phyloP scores from a whole-genome alignment of 176 grass and related monocot species.

The Hordeum marinum region DNA sequence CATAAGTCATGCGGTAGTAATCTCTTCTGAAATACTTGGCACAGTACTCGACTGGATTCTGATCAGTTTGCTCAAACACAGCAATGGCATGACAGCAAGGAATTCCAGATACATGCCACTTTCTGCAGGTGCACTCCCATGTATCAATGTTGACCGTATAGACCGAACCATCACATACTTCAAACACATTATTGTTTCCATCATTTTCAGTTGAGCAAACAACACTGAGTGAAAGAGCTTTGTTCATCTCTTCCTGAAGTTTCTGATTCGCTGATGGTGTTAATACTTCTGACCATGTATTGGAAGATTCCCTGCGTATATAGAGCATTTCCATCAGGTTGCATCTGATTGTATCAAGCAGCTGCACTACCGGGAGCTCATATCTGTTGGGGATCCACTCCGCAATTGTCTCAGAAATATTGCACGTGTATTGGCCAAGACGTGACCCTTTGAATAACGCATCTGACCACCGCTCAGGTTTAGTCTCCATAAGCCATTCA shows the following conservation, averaged over 20 bases:
- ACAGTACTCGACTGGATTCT: constrained; percentile 54
- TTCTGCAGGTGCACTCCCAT: constrained; percentile 67
- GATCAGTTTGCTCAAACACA: constrained; percentile 38
- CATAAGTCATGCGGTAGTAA: constrained; percentile 55
- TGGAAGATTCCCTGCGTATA: constrained; percentile 41
- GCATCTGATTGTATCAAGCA: constrained; percentile 61
- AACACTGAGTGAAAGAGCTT: constrained; percentile 51
- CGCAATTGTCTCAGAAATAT: constrained; percentile 46
- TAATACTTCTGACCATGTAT: constrained; percentile 39
- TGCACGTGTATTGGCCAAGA: constrained; percentile 54
- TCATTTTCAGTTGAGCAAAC: constrained; percentile 41
- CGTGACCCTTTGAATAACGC: constrained; percentile 69
- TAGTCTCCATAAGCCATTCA: constrained; percentile 67
- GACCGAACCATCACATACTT: constrained; percentile 51
- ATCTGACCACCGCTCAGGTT: constrained; percentile 74
- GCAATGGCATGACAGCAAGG: constrained; percentile 65
- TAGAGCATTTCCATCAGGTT: constrained; percentile 79
- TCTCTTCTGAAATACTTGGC: constrained; percentile 64
- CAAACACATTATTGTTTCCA: constrained; percentile 46
- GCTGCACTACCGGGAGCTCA: constrained; percentile 63
- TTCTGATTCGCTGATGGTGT: constrained; percentile 51
- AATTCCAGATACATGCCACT: constrained; percentile 58
- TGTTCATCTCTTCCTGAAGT: constrained; percentile 54
- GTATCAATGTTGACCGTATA: constrained; percentile 56
- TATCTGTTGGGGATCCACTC: constrained; percentile 58